Conservation (phyloP, 2,329 filamentous ascomycete species). For the Hawksworthiomyces lignivorus region DNA sequence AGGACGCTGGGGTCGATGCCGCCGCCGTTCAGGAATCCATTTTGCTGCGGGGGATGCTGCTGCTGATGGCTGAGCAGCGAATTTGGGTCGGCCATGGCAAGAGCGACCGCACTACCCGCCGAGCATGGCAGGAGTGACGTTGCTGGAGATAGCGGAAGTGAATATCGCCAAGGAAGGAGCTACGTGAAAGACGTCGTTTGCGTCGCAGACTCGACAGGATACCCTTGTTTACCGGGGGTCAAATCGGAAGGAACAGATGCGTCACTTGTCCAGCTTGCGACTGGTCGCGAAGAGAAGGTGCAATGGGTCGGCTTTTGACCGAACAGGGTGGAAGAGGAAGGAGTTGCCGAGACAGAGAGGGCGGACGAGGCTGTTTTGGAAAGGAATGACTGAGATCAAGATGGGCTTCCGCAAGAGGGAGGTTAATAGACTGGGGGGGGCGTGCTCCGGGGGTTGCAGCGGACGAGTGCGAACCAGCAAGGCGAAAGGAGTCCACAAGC, state of each 20-base stretch:
- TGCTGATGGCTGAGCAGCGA: conserved; percentile 12
- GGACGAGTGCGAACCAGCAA: conserved; percentile 3
- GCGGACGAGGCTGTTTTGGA: no score
- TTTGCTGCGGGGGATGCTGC: conserved; percentile 10
- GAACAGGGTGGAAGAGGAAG: no score
- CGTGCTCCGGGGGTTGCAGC: neutral
- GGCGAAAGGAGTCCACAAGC: neutral
- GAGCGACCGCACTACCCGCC: conserved; percentile 14
- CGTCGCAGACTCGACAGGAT: neutral
- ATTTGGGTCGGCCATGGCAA: conserved; percentile 23
- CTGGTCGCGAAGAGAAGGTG: neutral
- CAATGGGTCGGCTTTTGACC: no score
- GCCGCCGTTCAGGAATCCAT: conserved; percentile 14
- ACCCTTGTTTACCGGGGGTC: neutral
- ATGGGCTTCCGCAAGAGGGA: no score
- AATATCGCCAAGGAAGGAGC: neutral
- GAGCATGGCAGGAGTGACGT: conserved; percentile 21
- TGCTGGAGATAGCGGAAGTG: neutral
- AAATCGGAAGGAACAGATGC: conserved; percentile 5
- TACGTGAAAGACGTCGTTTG: neutral
- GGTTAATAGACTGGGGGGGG: no score
- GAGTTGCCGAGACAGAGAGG: no score
- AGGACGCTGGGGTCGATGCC: conserved; percentile 17
- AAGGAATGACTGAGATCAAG: no score
- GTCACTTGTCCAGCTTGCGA: neutral